Evolutionary conservation across 1,284 basidiomycete species (phyloP).

Genomic region (Heterobasidion occidentale): DNA sequence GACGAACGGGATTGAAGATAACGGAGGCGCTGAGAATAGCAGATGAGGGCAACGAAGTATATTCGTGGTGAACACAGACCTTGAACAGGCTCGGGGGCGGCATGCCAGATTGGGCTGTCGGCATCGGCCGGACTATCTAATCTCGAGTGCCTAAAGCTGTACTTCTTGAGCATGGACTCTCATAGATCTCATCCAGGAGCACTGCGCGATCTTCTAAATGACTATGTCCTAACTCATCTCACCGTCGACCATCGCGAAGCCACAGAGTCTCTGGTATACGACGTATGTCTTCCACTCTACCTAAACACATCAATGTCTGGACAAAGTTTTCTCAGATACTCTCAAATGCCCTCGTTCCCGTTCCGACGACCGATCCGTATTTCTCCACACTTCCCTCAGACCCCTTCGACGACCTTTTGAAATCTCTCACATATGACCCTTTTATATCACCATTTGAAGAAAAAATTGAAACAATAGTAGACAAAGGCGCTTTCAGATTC

Average conservation of each 20-base stretch:
- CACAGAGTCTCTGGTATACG: conserved; percentile 8
- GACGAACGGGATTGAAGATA: neutral
- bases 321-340: neutral
- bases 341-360: neutral
- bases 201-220: conserved; percentile 10
- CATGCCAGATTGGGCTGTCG: neutral
- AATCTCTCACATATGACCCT: neutral
- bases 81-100: neutral
- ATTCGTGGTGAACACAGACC: neutral
- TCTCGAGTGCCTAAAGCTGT: neutral
- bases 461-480: too few relatives aligned
- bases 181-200: conserved; percentile 3
- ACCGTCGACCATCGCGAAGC: conserved; percentile 6
- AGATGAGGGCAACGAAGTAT: neutral
- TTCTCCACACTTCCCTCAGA: conserved; percentile 9
- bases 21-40: neutral
- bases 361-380: conserved; percentile 7
- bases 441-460: too few relatives aligned
- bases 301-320: neutral
- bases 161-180: neutral
- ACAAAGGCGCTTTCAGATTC: neutral
- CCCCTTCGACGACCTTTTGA: conserved; percentile 6
- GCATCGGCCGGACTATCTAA: neutral
- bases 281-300: conserved; percentile 4
- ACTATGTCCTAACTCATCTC: conserved; percentile 9